Base-by-base conservation (phyloP, 192 early-diverging fungal genomes). In the Pilaira anomala region DNA sequence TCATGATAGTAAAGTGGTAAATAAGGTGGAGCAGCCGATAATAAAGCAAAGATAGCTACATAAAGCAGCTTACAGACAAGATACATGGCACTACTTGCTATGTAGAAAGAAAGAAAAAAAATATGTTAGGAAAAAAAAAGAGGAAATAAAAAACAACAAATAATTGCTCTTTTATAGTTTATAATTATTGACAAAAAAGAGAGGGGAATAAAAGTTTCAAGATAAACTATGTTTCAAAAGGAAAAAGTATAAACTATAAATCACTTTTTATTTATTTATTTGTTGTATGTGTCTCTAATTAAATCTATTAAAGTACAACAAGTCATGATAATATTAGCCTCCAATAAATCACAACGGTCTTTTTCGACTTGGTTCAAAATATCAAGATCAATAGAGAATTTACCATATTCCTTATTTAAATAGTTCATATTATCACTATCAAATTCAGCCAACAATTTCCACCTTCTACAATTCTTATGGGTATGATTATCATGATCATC, bases 1-100 rank as follows among this genome's bases (percentile, higher is more conserved):
- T 49, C 42, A 26, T 65, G 51, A 44, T 76, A 76, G 48, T 68
- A 76, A 12, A 76, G 33, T 18, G 74, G 56, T 18, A 76, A 26
- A 49, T 65, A 76, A 49, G 70, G 65, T 7, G 58, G 36, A 6
- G 70, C 56, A 39, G 65, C 40, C 11, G 66, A 60, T 22, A 68
- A 41, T 4, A 59, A 39, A 16, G 62, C 62, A 65, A 62, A 76
- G 0, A 72, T 16, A 5, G 58, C 28, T 7, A 68, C 41, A 46
- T 63, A 76, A 8, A 76, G 45, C 40, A 72, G 39, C 51, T 76
- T 76, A 39, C 25, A 55, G 25, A 21, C 58, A 11, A 60, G 36
- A 73, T 42, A 58, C 46, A 39, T 63, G 6, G 2, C 3, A 18
- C 52, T 30, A n/a, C 30, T 8, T 40, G 16, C 44, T 46, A 41